Conservation (phyloP, 805 yeast genomes). For the Wickerhamomyces sydowiorum region DNA sequence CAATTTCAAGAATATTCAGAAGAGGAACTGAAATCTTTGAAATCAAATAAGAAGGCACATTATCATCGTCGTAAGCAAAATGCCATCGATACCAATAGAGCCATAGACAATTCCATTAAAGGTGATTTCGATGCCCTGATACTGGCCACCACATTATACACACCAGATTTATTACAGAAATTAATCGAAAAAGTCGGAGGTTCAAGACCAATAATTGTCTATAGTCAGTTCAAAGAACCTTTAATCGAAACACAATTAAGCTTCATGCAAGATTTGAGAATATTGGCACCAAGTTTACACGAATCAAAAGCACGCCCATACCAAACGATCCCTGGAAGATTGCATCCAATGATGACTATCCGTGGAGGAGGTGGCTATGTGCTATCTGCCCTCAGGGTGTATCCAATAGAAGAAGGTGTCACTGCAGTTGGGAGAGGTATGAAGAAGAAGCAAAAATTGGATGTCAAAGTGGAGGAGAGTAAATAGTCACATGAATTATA, state of each 20-base stretch:
- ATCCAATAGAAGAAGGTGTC: slow-evolving; percentile 58
- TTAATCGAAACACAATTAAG: slow-evolving; percentile 68
- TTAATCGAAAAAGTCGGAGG: slow-evolving; percentile 70
- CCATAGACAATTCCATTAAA: slow-evolving; percentile 42
- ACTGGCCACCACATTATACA: slow-evolving; percentile 65
- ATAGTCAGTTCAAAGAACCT: slow-evolving; percentile 74
- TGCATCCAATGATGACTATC: slow-evolving; percentile 94
- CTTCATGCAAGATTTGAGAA: slow-evolving; percentile 60
- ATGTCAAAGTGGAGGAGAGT: slow-evolving; percentile 3
- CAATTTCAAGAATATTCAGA: slow-evolving; percentile 40
- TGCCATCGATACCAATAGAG: slow-evolving; percentile 38
- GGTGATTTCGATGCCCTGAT: slow-evolving; percentile 72
- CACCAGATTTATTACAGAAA: slow-evolving; percentile 56
- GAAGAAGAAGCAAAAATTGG: slow-evolving; percentile 30
- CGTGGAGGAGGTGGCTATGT: slow-evolving; percentile 90
- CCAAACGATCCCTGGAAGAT: slow-evolving; percentile 89
- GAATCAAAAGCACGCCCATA: slow-evolving; percentile 82
- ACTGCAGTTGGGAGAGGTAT: slow-evolving; percentile 65
- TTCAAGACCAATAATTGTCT: slow-evolving; percentile 80
- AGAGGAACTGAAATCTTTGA: slow-evolving; percentile 49
- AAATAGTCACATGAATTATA: not conserved
- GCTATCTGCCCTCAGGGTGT: slow-evolving; percentile 71
- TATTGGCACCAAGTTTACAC: slow-evolving; percentile 75
- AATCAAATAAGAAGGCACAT: slow-evolving; percentile 55
- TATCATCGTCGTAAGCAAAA: slow-evolving; percentile 62